phyloP scores from a whole-genome alignment of 2,329 filamentous ascomycete species.

The Cladophialophora carrionii region DNA sequence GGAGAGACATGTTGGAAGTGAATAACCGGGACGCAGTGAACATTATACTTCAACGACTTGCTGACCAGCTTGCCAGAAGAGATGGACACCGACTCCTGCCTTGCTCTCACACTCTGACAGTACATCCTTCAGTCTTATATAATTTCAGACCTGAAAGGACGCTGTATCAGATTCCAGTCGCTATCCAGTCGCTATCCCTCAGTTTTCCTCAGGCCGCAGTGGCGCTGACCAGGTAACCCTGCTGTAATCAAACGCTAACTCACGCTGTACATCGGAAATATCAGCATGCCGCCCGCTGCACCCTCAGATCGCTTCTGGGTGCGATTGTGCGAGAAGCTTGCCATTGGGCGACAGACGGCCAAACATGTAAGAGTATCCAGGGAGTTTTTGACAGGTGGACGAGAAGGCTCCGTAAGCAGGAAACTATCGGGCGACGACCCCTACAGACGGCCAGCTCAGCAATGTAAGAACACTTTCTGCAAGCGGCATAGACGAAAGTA shows the following conservation, averaged over 20 bases:
- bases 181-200: neutral
- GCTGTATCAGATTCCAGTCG: neutral
- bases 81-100: neutral
- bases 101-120: neutral
- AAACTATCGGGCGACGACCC: neutral
- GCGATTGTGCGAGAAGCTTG: neutral
- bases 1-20: slow-evolving; percentile 14
- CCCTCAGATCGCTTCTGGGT: neutral
- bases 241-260: neutral
- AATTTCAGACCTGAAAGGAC: neutral
- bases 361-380: neutral
- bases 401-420: slow-evolving; percentile 1
- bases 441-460: neutral
- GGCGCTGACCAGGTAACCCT: neutral
- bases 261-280: neutral
- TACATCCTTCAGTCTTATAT: neutral
- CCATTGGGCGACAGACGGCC: neutral
- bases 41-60: neutral
- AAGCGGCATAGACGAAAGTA: neutral
- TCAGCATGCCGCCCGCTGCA: neutral
- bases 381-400: neutral
- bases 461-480: neutral
- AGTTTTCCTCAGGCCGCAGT: neutral
- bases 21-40: slow-evolving; percentile 13
- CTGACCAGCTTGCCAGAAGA: neutral